Evolutionary conservation across 1,284 basidiomycete genomes (phyloP), one percentile per base, ranked within the genome.

Genomic region (Fomitopsis palustris): DNA sequence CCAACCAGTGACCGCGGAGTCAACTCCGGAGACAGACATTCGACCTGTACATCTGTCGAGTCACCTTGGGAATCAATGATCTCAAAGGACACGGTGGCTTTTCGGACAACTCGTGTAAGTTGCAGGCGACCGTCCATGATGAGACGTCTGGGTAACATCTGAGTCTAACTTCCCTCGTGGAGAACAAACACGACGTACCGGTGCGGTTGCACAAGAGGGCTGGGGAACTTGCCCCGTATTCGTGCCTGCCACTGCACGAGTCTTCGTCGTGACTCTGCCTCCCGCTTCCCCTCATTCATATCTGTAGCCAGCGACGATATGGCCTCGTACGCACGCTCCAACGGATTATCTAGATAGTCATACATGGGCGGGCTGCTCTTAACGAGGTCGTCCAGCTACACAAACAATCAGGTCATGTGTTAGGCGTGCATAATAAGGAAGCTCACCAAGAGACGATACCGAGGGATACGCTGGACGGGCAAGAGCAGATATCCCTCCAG

Each of bases 281-380:
- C 95, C 17, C 95, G 87, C 75, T 97, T 97, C 64, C 94, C 93
- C 76, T 98, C 95, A 73, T 98, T 98, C 93, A 98, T 96, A 69
- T 92, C 91, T 56, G 87, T 93, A 7, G 95, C 95, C 53, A 98
- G 76, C 8, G 84, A 85, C 4, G 93, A 84, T 65, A 98, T 96
- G 73, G 96, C 92, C 25, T 84, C 78, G 56, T 96, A 75, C 1
- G 95, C 95, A 61, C 86, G 85, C 65, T 93, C 91, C 53, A 98
- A 78, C n/a, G 92, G 87, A 70, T 95, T 93, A 62, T 87, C 87
- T 75, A 83, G 81, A 69, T 80, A 85, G 51, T 88, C 84, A 60
- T 84, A 82, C 43, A 78, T 76, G 21, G 91, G 89, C n/a, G 93
- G 92, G 9, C 93, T 95, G 69, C 86, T 90, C 66, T 88, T 82